Evolutionary conservation across 345 rosid genomes (phyloP), one percentile per base, ranked within the genome.

Genomic region (Populus pruinosa): DNA sequence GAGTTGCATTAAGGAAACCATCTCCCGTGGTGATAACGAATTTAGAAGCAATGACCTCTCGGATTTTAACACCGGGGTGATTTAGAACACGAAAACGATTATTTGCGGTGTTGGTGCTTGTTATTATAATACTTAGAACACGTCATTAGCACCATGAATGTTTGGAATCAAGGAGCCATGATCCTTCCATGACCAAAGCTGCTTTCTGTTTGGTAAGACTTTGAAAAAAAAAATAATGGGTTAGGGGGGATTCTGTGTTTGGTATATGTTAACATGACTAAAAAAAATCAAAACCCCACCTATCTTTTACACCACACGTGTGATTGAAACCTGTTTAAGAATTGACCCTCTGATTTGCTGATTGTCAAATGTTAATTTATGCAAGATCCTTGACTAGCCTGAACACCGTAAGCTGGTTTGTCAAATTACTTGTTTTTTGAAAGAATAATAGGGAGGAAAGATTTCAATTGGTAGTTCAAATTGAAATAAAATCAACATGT

Each of bases 291-390:
- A 78, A 62, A 74, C 25, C 11, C 25, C 69, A 27, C 76, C 38
- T 23, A 10, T 81, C 53, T 7, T 69, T 38, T 50, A 3, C 38
- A 27, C 72, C 82, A 76, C 90, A 80, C 88, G 85, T 83, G 90
- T 35, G 81, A 13, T 21, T 8, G 11, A 66, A 79, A 66, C 29
- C 79, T 77, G 79, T 84, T 84, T 74, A 66, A 69, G 64, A 38
- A 47, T 82, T 82, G 86, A 83, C 82, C 62, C 44, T 66, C 14
- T 1, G 0, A 5, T 35, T 20, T 29, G 13, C 5, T 53, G 79
- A 12, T 72, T 70, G 69, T 76, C 80, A 73, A 55, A 74, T 79
- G 49, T 49, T 83, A 53, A 55, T 70, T 75, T 49, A 69, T 56
- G 38, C 18, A 62, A 55, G 17, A 68, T 71, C 27, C 25, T 78